Evolutionary conservation across 805 yeast species (phyloP).

Genomic region (Saccharomycopsis lassenensis): DNA sequence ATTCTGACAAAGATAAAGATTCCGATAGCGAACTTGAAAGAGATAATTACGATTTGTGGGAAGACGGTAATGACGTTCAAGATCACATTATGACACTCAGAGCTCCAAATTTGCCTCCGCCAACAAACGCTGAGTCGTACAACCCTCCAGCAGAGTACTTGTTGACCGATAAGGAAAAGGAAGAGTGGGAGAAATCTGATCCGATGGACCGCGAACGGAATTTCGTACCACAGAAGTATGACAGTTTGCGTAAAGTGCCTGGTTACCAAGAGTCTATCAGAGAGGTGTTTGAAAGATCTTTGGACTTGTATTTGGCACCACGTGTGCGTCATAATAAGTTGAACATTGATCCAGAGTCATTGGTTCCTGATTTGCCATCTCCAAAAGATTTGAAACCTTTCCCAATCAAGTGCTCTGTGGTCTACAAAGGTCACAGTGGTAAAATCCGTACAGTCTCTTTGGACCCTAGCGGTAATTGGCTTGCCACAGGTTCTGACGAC

Average conservation of each 20-base stretch:
- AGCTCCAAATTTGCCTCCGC: slow-evolving; percentile 94
- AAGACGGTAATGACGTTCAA: slow-evolving; percentile 46
- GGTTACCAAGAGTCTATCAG: slow-evolving; percentile 79
- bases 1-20: slow-evolving; percentile 38
- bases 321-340: slow-evolving; percentile 85
- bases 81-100: slow-evolving; percentile 87
- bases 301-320: slow-evolving; percentile 92
- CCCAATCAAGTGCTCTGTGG: slow-evolving; percentile 83
- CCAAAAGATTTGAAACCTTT: slow-evolving; percentile 95
- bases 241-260: slow-evolving; percentile 81
- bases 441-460: slow-evolving; percentile 73
- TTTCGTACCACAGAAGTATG: slow-evolving; percentile 73
- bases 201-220: slow-evolving; percentile 71
- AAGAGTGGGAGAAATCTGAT: slow-evolving; percentile 57
- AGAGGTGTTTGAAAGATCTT: slow-evolving; percentile 87
- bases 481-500: slow-evolving; percentile 97
- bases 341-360: slow-evolving; percentile 90
- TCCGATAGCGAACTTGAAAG: slow-evolving; percentile 41
- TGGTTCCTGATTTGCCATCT: slow-evolving; percentile 92
- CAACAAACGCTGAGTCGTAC: slow-evolving; percentile 91
- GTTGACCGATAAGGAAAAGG: slow-evolving; percentile 63
- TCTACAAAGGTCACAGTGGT: slow-evolving; percentile 74
- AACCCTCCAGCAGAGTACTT: slow-evolving; percentile 97
- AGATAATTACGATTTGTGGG: slow-evolving; percentile 75
- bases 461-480: slow-evolving; percentile 86